Evolutionary conservation across 2,329 filamentous ascomycete genomes (phyloP), one percentile per base, ranked within the genome.

Genomic region (Ophiostoma tasmaniense): DNA sequence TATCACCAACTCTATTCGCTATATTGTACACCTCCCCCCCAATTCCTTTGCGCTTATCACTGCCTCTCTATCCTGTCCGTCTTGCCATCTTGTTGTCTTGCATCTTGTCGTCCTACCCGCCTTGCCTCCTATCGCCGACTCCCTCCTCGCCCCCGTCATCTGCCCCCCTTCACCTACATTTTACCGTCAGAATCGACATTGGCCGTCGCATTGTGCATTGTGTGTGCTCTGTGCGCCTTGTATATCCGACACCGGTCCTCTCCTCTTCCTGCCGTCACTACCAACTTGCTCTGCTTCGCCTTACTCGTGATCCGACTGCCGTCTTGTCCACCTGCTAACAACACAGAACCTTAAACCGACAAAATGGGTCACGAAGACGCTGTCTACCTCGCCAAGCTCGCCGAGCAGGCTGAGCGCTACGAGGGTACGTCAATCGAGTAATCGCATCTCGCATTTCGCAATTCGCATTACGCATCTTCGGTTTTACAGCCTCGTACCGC

Each of bases 371-470:
- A 97, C 87, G 94, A 98, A 88, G 93, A 98, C 85, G 94, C 93
- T 78, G 95, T 99, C 80, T 98, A 98, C 84, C 90, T 98, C 81
- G 95, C 95, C 84, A 98, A 98, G 93, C 91, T 99, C 82, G 95
- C 95, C 81, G 95, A 99, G 90, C 95, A 99, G 89, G 95, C 95
- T 83, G 95, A 99, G 90, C 94, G 95, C 81, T 99, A 99, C 84
- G 95, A 99, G 87, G 95, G 95, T 98, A 85, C 78, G 87, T 82
- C 59, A 68, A 66, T 64, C 10, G 3, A 22, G 37, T 33, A 33
- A 65, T 45, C 17, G 35, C 22, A 20, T 42, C 22, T 28, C 13
- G 2, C 25, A 55, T 55, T 2, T 55, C 50, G n/a, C 55, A n/a
- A 28, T 59, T 59, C 52, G 22, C 10, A 28, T 22, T 5, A 17